A percentile compares a stretch with the other conserved stretches of the same genome.
Conservation (phyloP, 208 protist genomes). For the Leishmania martiniquensis region DNA sequence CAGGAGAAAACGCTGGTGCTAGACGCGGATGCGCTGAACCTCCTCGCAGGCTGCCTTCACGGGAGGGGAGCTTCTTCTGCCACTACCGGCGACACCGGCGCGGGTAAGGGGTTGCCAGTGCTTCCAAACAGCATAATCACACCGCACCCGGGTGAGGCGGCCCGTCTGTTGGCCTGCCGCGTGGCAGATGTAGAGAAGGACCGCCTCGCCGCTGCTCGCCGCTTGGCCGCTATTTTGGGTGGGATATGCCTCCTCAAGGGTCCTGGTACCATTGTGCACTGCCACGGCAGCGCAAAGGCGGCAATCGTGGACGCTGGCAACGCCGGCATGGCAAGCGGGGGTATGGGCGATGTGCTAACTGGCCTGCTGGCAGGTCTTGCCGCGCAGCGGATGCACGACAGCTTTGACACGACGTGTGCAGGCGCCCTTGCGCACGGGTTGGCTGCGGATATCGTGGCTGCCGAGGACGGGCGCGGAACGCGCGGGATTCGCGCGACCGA, state of each 20-base stretch:
- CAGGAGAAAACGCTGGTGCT: constrained; percentile 58
- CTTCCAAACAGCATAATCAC: constrained; percentile 68
- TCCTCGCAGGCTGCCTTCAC: constrained; percentile 32
- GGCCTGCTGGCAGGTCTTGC: constrained; percentile 62
- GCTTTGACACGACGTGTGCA: constrained; percentile 57
- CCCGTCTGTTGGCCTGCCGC: constrained; percentile 57
- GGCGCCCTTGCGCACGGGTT: constrained; percentile 61
- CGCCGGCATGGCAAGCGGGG: constrained; percentile 83
- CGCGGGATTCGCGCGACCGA: constrained; percentile 74
- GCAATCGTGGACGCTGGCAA: constrained; percentile 84
- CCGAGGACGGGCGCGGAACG: constrained; percentile 33
- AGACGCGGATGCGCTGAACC: constrained; percentile 79
- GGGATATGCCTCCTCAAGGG: constrained; percentile 82
- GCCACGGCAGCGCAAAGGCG: constrained; percentile 3
- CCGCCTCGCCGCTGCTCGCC: constrained; percentile 53
- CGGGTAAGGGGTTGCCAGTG: constrained; percentile 8
- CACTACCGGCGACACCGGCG: background rate
- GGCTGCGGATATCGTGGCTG: constrained; percentile 69
- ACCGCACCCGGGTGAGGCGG: constrained; percentile 82
- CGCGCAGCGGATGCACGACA: constrained; percentile 37
- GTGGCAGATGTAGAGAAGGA: constrained; percentile 71
- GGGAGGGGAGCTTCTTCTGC: background rate
- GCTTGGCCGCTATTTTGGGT: constrained; percentile 46
- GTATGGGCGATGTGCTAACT: constrained; percentile 86
- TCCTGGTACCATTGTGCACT: constrained; percentile 64